phyloP scores from a whole-genome alignment of 345 rosid genomes.

The Eutrema heterophyllum region DNA sequence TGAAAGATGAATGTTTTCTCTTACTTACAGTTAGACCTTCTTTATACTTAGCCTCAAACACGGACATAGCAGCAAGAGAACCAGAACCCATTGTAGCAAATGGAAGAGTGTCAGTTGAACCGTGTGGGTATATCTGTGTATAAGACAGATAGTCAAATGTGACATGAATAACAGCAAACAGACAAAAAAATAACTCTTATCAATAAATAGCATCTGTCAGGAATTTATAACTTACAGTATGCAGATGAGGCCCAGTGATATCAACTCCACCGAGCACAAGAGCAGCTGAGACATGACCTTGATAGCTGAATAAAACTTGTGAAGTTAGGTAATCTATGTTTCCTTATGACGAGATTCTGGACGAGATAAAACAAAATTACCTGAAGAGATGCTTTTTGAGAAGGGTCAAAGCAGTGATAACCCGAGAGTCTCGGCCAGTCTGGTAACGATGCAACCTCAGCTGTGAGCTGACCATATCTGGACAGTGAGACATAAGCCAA shows the following conservation, averaged over 20 bases:
- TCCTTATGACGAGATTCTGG: not conserved
- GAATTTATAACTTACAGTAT: slow-evolving; percentile 47
- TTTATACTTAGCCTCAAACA: slow-evolving; percentile 73
- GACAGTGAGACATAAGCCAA: not conserved
- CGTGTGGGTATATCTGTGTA: slow-evolving; percentile 78
- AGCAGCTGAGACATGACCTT: slow-evolving; percentile 73
- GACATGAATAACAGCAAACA: not conserved
- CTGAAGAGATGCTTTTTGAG: slow-evolving; percentile 77
- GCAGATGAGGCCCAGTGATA: slow-evolving; percentile 77
- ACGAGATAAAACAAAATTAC: slow-evolving; percentile 27
- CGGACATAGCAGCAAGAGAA: slow-evolving; percentile 83
- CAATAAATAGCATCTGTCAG: not conserved
- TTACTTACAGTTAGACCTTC: slow-evolving; percentile 73
- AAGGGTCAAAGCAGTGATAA: slow-evolving; percentile 75
- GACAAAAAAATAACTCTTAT: not conserved
- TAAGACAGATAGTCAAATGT: not conserved
- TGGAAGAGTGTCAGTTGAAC: slow-evolving; percentile 79
- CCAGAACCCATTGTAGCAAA: slow-evolving; percentile 96
- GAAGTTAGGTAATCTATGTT: slow-evolving; percentile 1
- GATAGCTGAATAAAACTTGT: slow-evolving; percentile 49
- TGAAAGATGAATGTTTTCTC: not conserved
- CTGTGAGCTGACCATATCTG: slow-evolving; percentile 91
- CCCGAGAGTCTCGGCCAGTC: slow-evolving; percentile 76
- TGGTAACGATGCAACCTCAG: slow-evolving; percentile 75
- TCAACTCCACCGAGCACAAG: slow-evolving; percentile 91